phyloP scores from a whole-genome alignment of 2,329 filamentous ascomycete species.

The Pseudogymnoascus verrucosus region DNA sequence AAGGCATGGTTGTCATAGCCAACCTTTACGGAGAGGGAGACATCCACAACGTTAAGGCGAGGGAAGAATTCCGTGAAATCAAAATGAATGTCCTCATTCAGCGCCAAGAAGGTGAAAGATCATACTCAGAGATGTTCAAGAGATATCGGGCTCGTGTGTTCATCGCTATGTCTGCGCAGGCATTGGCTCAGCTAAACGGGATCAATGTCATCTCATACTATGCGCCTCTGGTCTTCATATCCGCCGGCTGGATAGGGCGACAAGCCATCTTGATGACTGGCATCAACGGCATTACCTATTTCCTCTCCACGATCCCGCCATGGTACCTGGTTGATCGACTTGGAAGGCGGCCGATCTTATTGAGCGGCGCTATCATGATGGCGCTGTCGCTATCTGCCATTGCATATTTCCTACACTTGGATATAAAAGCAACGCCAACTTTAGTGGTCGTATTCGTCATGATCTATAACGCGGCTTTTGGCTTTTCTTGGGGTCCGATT shows the following conservation, averaged over 20 bases:
- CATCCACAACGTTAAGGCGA: constrained; percentile 84
- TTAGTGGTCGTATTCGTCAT: constrained; percentile 93
- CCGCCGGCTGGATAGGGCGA: constrained; percentile 89
- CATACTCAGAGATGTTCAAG: constrained; percentile 90
- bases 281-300: constrained; percentile 86
- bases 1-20: constrained; percentile 96
- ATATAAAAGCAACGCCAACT: constrained; percentile 68
- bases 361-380: constrained; percentile 88
- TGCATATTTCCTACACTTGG: constrained; percentile 90
- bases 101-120: constrained; percentile 88
- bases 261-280: constrained; percentile 94
- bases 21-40: constrained; percentile 95
- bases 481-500: constrained; percentile 95
- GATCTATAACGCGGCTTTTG: constrained; percentile 97
- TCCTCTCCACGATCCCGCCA: constrained; percentile 85
- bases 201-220: constrained; percentile 99
- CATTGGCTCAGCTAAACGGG: constrained; percentile 89
- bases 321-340: constrained; percentile 95
- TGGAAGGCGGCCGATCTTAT: constrained; percentile 80
- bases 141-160: constrained; percentile 87
- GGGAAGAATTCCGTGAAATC: constrained; percentile 96
- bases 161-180: constrained; percentile 98
- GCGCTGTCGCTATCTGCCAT: constrained; percentile 78
- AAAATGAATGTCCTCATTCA: constrained; percentile 95
- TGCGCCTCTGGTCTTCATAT: constrained; percentile 83